Conservation (phyloP, 768 basidiomycete genomes). For the Kwoniella mangroviensis region DNA sequence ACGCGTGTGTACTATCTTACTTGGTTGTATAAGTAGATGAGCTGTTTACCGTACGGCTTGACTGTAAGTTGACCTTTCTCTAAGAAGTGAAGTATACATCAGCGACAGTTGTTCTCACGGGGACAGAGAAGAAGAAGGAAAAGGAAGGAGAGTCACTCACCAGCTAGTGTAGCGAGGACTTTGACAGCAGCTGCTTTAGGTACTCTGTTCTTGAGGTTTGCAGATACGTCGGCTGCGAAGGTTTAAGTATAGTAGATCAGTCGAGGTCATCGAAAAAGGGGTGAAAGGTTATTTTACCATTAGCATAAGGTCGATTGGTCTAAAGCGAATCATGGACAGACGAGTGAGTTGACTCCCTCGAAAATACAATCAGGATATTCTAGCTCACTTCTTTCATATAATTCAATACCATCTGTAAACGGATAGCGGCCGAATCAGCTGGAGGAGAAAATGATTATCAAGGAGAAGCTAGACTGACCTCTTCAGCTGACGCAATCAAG, state of each 20-base stretch:
- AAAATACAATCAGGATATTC: background rate
- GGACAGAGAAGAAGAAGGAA: background rate
- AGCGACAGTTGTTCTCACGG: background rate
- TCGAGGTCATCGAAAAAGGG: background rate
- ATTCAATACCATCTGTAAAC: slow-evolving; percentile 64
- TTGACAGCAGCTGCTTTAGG: slow-evolving; percentile 84
- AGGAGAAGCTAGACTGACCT: slow-evolving; percentile 23
- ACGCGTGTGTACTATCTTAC: slow-evolving; percentile 30
- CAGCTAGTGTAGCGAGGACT: slow-evolving; percentile 73
- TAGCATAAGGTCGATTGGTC: slow-evolving; percentile 94
- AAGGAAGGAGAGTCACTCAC: slow-evolving; percentile 33
- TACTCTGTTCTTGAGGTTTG: slow-evolving; percentile 87
- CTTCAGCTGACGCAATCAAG: slow-evolving; percentile 37
- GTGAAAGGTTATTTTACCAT: slow-evolving; percentile 55
- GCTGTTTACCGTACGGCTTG: slow-evolving; percentile 84
- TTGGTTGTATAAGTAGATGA: slow-evolving; percentile 80
- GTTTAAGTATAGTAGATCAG: background rate
- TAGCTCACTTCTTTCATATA: slow-evolving; percentile 66
- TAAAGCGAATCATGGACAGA: slow-evolving; percentile 49
- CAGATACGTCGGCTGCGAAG: slow-evolving; percentile 73
- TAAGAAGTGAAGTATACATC: background rate
- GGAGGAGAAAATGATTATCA: background rate
- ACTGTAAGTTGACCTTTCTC: slow-evolving; percentile 81
- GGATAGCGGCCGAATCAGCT: background rate
- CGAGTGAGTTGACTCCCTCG: background rate